Conservation (phyloP, 169 alveolate species). For the Plasmodium berghei region DNA sequence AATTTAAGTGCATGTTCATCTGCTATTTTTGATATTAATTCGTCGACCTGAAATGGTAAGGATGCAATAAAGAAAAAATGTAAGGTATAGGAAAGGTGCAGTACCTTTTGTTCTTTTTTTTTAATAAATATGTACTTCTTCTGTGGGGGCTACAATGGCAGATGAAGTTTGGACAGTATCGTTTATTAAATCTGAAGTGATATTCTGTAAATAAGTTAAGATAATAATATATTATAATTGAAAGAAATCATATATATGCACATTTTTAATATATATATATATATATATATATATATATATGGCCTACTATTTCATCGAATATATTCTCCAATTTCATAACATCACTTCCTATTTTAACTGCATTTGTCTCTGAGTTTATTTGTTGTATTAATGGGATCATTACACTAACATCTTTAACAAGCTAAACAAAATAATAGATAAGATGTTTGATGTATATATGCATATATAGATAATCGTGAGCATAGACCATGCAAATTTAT, state of each 20-base stretch:
- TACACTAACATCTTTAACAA: constrained; percentile 58
- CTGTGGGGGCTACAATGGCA: constrained; percentile 67
- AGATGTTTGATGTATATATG: background rate
- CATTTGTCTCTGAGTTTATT: constrained; percentile 67
- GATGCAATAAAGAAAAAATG: constrained; percentile 11
- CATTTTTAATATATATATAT: background rate
- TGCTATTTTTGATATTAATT: constrained; percentile 67
- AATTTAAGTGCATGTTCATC: constrained; percentile 65
- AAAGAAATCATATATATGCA: background rate
- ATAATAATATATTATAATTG: background rate
- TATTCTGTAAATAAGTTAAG: constrained; percentile 22
- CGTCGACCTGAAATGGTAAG: constrained; percentile 30
- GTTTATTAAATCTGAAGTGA: constrained; percentile 47
- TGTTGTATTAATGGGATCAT: constrained; percentile 71
- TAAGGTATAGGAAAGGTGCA: background rate
- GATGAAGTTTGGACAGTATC: constrained; percentile 71
- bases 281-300: background rate
- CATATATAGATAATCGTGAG: background rate
- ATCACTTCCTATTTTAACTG: constrained; percentile 63
- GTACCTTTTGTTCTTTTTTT: background rate
- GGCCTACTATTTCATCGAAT: constrained; percentile 53
- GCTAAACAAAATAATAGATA: constrained; percentile 15
- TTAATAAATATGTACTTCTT: constrained; percentile 33
- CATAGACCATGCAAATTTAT: background rate
- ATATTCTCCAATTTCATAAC: constrained; percentile 62